Evolutionary conservation across 345 rosid species (phyloP).

Genomic region (Brassica carinata): DNA sequence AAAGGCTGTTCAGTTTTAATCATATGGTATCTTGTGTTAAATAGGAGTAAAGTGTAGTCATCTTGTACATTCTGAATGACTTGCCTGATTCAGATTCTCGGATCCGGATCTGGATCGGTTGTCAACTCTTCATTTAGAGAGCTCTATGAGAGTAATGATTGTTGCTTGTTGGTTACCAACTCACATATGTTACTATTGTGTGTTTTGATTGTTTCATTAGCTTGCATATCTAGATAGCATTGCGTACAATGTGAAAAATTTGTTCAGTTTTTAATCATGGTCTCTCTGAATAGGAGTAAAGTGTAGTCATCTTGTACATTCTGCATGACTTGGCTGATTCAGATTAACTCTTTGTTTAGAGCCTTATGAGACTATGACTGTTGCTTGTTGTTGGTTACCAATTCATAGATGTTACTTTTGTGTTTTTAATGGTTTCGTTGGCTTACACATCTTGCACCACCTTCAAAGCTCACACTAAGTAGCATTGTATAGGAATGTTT

Average conservation of each 20-base stretch:
- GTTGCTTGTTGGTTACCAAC: background rate
- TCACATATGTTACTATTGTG: background rate
- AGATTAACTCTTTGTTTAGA: background rate
- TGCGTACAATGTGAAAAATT: background rate
- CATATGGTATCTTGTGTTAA: too few species aligned
- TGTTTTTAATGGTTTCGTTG: too few species aligned
- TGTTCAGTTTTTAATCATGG: background rate
- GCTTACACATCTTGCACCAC: too few species aligned
- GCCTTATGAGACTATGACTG: background rate
- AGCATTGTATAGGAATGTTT: background rate
- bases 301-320: background rate
- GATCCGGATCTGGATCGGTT: background rate
- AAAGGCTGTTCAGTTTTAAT: too few species aligned
- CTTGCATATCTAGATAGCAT: background rate
- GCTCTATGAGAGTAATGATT: background rate
- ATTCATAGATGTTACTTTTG: too few species aligned
- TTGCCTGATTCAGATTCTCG: background rate
- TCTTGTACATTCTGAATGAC: background rate
- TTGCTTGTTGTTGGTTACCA: background rate
- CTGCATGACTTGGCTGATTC: background rate
- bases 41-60: background rate
- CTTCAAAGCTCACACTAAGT: too few species aligned
- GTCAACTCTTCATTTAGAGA: background rate
- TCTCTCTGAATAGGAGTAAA: conserved; percentile 24
- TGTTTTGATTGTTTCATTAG: too few species aligned